Percentiles rank a stretch among this genome's conserved stretches.
Conservation (phyloP, 768 basidiomycete genomes). For the Coprinopsis sp. region DNA sequence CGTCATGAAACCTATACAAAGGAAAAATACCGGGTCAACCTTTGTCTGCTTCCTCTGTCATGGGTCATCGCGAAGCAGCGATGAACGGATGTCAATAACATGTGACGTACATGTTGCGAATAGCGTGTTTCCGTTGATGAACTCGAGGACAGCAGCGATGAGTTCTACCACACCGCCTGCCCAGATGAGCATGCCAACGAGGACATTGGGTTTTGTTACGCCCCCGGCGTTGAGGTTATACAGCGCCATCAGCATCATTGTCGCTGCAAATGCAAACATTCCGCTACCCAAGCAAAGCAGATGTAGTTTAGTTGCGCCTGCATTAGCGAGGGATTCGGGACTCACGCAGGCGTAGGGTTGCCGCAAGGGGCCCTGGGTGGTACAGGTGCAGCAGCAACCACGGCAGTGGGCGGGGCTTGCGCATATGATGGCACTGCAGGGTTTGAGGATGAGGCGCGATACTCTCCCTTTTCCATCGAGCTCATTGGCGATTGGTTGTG, state of each 20-base stretch:
- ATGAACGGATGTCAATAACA: not conserved
- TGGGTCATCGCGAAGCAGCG: not conserved
- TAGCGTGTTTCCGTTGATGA: constrained; percentile 7
- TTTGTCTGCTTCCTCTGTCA: not conserved
- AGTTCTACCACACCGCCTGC: constrained; percentile 9
- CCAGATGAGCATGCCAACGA: constrained; percentile 10
- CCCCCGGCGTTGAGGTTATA: constrained; percentile 12
- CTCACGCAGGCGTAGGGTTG: constrained; percentile 10
- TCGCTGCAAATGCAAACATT: constrained; percentile 10
- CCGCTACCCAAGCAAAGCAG: constrained; percentile 1
- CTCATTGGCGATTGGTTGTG: no score
- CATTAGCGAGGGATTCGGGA: not conserved
- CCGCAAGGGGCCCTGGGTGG: constrained; percentile 1
- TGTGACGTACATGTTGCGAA: constrained; percentile 8
- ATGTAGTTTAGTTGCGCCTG: not conserved
- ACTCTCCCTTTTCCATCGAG: no score
- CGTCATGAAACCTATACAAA: constrained; percentile 8
- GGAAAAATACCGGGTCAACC: not conserved
- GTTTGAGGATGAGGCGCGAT: no score
- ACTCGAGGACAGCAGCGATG: constrained; percentile 6
- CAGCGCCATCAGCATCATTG: constrained; percentile 11
- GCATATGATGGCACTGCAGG: no score
- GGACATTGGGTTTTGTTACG: constrained; percentile 5
- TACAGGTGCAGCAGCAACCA: not conserved
- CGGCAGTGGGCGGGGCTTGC: no score